A percentile compares a stretch with the other conserved stretches of the same genome.
Evolutionary conservation across 352 stramenopile species (phyloP).

Genomic region (Globisporangium perplexum): DNA sequence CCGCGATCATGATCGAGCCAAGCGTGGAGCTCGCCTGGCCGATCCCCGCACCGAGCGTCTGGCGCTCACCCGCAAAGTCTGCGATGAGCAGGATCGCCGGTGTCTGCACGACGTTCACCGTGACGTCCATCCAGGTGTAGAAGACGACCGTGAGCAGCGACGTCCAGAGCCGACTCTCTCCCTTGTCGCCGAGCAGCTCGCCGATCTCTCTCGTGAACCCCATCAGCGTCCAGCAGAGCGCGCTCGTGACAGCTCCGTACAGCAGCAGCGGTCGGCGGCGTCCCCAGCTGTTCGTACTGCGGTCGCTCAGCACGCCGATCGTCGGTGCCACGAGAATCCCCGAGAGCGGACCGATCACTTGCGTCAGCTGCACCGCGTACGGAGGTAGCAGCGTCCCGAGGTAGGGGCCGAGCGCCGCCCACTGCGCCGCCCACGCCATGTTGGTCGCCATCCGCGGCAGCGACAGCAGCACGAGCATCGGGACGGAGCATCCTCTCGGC

Average conservation of each 20-base stretch:
- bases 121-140: slow-evolving; percentile 84
- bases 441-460: slow-evolving; percentile 69
- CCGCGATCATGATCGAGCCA: slow-evolving; percentile 55
- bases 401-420: slow-evolving; percentile 63
- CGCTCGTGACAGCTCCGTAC: slow-evolving; percentile 52
- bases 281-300: slow-evolving; percentile 39
- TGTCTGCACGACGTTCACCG: slow-evolving; percentile 73
- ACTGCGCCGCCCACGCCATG: slow-evolving; percentile 77
- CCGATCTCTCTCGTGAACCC: slow-evolving; percentile 62
- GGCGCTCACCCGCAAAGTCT: slow-evolving; percentile 66
- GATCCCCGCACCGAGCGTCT: slow-evolving; percentile 58
- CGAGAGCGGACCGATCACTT: slow-evolving; percentile 63
- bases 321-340: slow-evolving; percentile 66
- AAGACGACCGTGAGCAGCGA: slow-evolving; percentile 58
- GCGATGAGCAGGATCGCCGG: slow-evolving; percentile 65
- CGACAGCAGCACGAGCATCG: slow-evolving; percentile 63
- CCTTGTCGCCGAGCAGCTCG: slow-evolving; percentile 48
- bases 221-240: slow-evolving; percentile 67
- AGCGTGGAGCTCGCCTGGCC: slow-evolving; percentile 58
- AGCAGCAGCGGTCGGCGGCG: slow-evolving; percentile 62
- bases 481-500: slow-evolving; percentile 35
- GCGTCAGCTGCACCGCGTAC: slow-evolving; percentile 69
- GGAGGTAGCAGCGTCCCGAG: slow-evolving; percentile 57
- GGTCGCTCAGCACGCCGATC: slow-evolving; percentile 65
- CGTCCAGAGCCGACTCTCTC: slow-evolving; percentile 38